Conservation (phyloP, 2,329 filamentous ascomycete species). For the Nothophoma quercina region DNA sequence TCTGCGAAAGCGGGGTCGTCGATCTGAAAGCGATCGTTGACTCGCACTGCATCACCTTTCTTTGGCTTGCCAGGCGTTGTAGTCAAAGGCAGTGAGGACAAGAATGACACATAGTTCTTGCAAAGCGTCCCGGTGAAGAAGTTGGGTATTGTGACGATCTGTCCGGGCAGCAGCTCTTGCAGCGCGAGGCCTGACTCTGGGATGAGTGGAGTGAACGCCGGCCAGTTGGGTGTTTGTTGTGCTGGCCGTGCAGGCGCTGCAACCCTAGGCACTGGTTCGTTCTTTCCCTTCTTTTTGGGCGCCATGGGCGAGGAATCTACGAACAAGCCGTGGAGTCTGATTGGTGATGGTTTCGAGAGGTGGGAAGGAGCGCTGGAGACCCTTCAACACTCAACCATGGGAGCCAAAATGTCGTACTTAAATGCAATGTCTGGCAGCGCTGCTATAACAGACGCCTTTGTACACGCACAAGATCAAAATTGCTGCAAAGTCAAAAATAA, state of each 20-base stretch:
- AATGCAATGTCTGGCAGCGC: too few species aligned
- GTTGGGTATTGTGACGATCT: conserved; percentile 75
- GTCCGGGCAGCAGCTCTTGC: conserved; percentile 64
- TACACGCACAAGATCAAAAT: too few species aligned
- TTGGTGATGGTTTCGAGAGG: background rate
- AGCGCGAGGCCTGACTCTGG: conserved; percentile 70
- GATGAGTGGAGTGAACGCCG: conserved; percentile 72
- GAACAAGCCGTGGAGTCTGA: too few species aligned
- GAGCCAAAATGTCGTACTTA: too few species aligned
- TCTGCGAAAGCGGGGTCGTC: conserved; percentile 78
- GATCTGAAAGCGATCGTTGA: conserved; percentile 90
- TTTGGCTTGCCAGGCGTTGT: conserved; percentile 83
- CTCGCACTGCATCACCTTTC: conserved; percentile 79
- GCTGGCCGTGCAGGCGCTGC: conserved; percentile 3
- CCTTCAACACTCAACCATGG: too few species aligned
- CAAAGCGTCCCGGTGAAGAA: conserved; percentile 80
- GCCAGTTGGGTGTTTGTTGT: conserved; percentile 67
- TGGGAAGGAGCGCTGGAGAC: background rate
- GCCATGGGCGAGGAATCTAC: conserved; percentile 28
- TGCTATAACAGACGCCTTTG: background rate
- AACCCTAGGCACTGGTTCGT: conserved; percentile 11
- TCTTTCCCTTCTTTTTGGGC: conserved; percentile 42
- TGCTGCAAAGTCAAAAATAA: background rate
- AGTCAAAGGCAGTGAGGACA: conserved; percentile 72
- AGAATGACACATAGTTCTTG: conserved; percentile 77